A percentile compares a stretch with the other conserved stretches of the same genome.
Evolutionary conservation across 1,284 basidiomycete genomes (phyloP).

Genomic region (Cystobasidium pallidum): DNA sequence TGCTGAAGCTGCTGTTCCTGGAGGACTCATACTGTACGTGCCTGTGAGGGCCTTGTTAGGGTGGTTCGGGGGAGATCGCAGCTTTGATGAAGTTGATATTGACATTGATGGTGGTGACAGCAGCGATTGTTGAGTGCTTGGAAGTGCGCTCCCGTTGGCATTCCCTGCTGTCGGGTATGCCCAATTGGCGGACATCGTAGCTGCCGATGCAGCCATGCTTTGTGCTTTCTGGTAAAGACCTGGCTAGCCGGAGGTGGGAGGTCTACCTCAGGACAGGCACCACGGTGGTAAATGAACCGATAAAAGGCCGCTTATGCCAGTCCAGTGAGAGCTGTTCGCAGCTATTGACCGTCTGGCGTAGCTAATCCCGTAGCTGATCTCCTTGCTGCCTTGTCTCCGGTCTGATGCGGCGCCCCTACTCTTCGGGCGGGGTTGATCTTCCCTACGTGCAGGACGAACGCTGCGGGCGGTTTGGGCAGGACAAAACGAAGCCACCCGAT

Average conservation of each 20-base stretch:
- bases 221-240: not conserved
- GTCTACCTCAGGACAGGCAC: no score
- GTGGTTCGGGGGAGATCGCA: not conserved
- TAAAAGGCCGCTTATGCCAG: no score
- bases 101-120: not conserved
- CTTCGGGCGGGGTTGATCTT: no score
- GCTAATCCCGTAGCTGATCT: no score
- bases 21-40: not conserved
- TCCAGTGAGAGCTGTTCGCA: no score
- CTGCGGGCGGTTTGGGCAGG: no score
- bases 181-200: conserved; percentile 4
- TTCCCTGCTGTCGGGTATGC: conserved; percentile 6
- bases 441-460: no score
- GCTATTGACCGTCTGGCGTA: no score
- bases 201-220: conserved; percentile 2
- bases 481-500: no score
- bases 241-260: not conserved
- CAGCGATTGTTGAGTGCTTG: not conserved
- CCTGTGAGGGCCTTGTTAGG: conserved; percentile 8
- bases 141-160: not conserved
- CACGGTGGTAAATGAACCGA: no score
- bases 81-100: not conserved
- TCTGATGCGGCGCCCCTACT: no score
- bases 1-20: conserved; percentile 8
- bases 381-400: no score